Evolutionary conservation across 164 flowering plant species (phyloP).

Genomic region (Pachysandra terminalis): DNA sequence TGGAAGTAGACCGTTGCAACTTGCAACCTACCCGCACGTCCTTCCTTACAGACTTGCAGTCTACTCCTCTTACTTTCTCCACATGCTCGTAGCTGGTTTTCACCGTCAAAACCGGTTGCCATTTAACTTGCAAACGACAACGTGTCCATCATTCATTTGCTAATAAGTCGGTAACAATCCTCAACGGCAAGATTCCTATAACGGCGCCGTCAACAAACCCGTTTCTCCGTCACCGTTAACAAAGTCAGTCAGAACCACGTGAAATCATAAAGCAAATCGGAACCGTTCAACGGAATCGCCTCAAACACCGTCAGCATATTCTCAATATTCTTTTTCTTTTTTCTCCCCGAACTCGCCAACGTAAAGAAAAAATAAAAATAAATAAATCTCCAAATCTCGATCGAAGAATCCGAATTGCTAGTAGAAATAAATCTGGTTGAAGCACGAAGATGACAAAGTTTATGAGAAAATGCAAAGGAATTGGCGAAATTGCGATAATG

Average conservation of each 20-base stretch:
- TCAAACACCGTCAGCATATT: too few relatives aligned
- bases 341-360: not conserved
- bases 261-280: not conserved
- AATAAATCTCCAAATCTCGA: too few relatives aligned
- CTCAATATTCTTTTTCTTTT: too few relatives aligned
- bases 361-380: not conserved
- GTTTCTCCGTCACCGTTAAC: not conserved
- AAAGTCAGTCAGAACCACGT: not conserved
- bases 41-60: too few relatives aligned
- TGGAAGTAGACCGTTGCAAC: not conserved
- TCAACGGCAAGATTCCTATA: not conserved
- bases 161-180: not conserved
- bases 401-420: not conserved
- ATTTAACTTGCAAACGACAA: too few relatives aligned
- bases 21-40: not conserved
- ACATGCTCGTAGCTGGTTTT: too few relatives aligned
- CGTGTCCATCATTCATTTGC: not conserved
- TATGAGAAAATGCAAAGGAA: slow-evolving; percentile 29
- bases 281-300: not conserved
- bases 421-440: not conserved
- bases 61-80: too few relatives aligned
- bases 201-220: not conserved
- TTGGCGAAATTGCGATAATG: slow-evolving; percentile 30
- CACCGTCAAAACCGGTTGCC: too few relatives aligned
- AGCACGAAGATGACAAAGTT: slow-evolving; percentile 21